These are phyloP conservation scores for Apiospora malaysiana DNA, from an alignment of 2,329 filamentous ascomycete species.

Conservation along the genomic window DNA sequence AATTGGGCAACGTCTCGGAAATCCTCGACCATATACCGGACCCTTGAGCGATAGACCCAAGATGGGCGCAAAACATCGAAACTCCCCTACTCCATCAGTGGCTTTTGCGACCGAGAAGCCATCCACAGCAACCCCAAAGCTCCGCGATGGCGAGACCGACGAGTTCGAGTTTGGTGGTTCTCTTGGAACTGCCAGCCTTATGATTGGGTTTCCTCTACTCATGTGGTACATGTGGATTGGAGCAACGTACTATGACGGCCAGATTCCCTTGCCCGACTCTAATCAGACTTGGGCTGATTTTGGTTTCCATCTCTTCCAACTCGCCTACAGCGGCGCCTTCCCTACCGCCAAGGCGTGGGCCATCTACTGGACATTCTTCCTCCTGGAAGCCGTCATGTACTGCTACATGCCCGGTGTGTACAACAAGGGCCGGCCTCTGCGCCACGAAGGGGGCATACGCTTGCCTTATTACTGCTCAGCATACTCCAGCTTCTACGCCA, in stretches of 20 bases:
- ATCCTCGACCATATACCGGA: not conserved
- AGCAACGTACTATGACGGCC: conserved; percentile 87
- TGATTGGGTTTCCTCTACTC: conserved; percentile 86
- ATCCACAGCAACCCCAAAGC: not conserved
- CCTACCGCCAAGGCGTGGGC: conserved; percentile 83
- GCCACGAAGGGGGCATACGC: conserved; percentile 82
- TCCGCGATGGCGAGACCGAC: conserved; percentile 47
- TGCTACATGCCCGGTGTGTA: conserved; percentile 85
- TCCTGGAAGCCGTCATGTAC: conserved; percentile 85
- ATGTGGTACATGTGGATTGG: conserved; percentile 99
- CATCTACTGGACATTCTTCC: conserved; percentile 93
- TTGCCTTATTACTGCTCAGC: conserved; percentile 94
- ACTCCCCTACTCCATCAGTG: not conserved
- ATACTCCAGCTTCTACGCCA: conserved; percentile 85
- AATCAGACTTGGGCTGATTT: conserved; percentile 76
- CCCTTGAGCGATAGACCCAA: not conserved
- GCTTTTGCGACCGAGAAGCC: not conserved
- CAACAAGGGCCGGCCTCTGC: conserved; percentile 85
- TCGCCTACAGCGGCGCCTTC: conserved; percentile 85
- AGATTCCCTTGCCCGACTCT: conserved; percentile 71
- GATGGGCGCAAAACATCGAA: not conserved
- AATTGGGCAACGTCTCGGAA: not conserved
- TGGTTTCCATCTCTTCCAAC: conserved; percentile 67
- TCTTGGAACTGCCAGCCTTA: conserved; percentile 79
- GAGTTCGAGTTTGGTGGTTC: conserved; percentile 87